These are phyloP conservation scores for Auriculariales sp. DNA, from an alignment of 768 basidiomycete genomes.

Conservation along the genomic window DNA sequence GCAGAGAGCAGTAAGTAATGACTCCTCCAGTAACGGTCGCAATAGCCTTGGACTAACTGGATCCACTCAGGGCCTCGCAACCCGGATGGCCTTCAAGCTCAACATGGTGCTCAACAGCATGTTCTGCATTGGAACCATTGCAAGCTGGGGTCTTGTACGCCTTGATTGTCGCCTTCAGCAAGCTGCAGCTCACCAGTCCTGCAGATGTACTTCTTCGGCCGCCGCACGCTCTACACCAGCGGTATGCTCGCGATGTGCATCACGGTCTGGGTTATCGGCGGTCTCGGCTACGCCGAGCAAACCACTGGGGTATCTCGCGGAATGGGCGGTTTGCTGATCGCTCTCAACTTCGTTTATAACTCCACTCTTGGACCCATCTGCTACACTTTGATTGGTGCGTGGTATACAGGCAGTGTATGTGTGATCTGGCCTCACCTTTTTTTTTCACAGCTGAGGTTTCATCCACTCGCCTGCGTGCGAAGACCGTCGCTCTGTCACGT, in stretches of 20 bases:
- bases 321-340: constrained; percentile 17
- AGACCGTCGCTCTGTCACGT: constrained; percentile 17
- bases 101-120: constrained; percentile 13
- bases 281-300: neutral
- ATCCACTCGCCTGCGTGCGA: constrained; percentile 18
- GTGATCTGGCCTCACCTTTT: too few relatives aligned
- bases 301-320: constrained; percentile 13
- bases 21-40: too few relatives aligned
- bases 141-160: constrained; percentile 16
- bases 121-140: constrained; percentile 18
- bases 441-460: too few relatives aligned
- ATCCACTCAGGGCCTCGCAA: constrained; percentile 14
- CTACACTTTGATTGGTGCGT: constrained; percentile 17
- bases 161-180: neutral
- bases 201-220: constrained; percentile 16
- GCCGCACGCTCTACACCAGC: constrained; percentile 19
- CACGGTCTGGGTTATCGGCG: constrained; percentile 17
- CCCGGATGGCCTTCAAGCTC: constrained; percentile 11
- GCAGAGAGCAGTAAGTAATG: too few relatives aligned
- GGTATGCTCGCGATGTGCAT: constrained; percentile 15
- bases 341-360: constrained; percentile 19
- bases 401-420: too few relatives aligned
- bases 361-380: constrained; percentile 17
- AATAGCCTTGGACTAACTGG: too few relatives aligned
- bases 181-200: constrained; percentile 9